Evolutionary conservation across 1,284 basidiomycete species (phyloP).

Genomic region (Heterobasidion parviporum): DNA sequence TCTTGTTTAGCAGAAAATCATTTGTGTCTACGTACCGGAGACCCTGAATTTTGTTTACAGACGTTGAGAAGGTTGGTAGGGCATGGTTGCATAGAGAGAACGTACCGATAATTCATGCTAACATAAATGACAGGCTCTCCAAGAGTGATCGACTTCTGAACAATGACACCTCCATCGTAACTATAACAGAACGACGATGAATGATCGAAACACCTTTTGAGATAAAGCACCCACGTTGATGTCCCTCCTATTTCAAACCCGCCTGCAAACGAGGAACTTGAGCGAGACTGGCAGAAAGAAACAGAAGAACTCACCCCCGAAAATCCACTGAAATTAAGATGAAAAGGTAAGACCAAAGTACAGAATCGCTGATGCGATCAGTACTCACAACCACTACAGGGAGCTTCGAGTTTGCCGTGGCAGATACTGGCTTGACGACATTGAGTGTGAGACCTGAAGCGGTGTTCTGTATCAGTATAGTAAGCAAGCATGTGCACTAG

Average conservation of each 20-base stretch:
- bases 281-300: not conserved
- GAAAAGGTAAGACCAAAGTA: not conserved
- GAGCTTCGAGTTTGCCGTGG: conserved; percentile 11
- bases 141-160: conserved; percentile 12
- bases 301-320: conserved; percentile 12
- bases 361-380: too few species aligned
- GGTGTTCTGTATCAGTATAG: not conserved
- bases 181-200: conserved; percentile 4
- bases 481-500: not conserved
- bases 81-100: not conserved
- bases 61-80: not conserved
- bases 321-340: conserved; percentile 15
- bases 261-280: not conserved
- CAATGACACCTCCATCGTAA: conserved; percentile 16
- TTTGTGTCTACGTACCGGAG: not conserved
- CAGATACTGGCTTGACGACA: conserved; percentile 13
- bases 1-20: too few species aligned
- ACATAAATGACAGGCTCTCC: conserved; percentile 18
- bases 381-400: conserved; percentile 25
- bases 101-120: conserved; percentile 19
- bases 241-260: conserved; percentile 23
- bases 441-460: conserved; percentile 27
- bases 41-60: not conserved
- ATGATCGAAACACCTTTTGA: not conserved
- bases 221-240: conserved; percentile 7